Evolutionary conservation across 169 alveolate species (phyloP).

Genomic region (Eimeria praecox): DNA sequence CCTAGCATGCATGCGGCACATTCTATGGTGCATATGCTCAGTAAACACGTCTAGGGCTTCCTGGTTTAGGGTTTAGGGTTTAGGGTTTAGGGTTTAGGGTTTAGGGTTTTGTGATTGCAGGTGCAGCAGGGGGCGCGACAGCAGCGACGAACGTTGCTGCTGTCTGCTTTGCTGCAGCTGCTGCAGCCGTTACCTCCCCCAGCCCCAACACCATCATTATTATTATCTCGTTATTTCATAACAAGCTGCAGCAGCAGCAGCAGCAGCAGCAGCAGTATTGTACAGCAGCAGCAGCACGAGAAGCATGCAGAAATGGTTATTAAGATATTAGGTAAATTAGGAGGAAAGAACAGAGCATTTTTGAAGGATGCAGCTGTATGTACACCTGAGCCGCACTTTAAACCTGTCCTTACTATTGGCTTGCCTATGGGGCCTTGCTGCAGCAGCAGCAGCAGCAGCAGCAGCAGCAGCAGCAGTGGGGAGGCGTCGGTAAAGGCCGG

Average conservation of each 20-base stretch:
- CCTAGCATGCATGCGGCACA: neutral
- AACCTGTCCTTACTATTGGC: conserved; percentile 68
- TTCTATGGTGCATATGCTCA: neutral
- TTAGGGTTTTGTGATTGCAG: conserved; percentile 14
- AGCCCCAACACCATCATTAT: conserved; percentile 56
- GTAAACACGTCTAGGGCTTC: neutral
- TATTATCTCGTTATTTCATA: conserved; percentile 47
- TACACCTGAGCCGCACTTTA: conserved; percentile 74
- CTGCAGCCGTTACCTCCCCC: conserved; percentile 72
- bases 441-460: conserved; percentile 37
- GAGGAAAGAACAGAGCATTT: conserved; percentile 87
- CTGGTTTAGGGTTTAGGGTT: conserved; percentile 10
- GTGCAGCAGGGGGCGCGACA: conserved; percentile 64
- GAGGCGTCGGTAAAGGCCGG: neutral
- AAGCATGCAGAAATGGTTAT: conserved; percentile 82
- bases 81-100: conserved; percentile 46
- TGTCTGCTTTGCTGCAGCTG: conserved; percentile 68
- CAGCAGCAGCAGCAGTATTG: conserved; percentile 70
- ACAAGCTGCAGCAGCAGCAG: conserved; percentile 53
- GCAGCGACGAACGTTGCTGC: conserved; percentile 63
- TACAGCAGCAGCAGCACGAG: conserved; percentile 81
- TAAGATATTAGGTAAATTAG: conserved; percentile 85
- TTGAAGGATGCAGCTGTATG: conserved; percentile 80
- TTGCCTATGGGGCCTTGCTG: conserved; percentile 51
- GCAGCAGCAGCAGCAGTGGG: conserved; percentile 11